Percentiles rank a stretch among this genome's conserved stretches.
These are phyloP conservation scores for Starmerella potacharoeniae DNA, from an alignment of 805 yeast species.

Conservation along the genomic window DNA sequence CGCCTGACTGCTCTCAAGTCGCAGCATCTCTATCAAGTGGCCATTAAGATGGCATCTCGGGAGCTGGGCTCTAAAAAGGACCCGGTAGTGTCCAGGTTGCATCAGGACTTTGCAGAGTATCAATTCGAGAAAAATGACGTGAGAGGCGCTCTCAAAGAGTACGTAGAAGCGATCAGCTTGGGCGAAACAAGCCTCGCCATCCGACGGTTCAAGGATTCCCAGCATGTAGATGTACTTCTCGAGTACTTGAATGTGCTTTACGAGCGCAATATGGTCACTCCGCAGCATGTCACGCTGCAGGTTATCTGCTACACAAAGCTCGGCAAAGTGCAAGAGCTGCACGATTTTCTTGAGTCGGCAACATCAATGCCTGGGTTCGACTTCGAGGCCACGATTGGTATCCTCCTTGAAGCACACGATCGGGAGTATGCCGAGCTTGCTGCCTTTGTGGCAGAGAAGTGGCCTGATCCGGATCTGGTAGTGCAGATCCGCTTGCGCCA, in stretches of 20 bases:
- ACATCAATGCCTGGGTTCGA: slow-evolving; percentile 40
- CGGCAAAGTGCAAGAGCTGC: slow-evolving; percentile 47
- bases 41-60: slow-evolving; percentile 49
- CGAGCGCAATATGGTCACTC: slow-evolving; percentile 43
- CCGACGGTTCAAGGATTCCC: slow-evolving; percentile 65
- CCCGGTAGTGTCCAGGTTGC: slow-evolving; percentile 20
- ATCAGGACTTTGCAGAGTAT: slow-evolving; percentile 57
- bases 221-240: slow-evolving; percentile 54
- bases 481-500: slow-evolving; percentile 66
- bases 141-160: slow-evolving; percentile 64
- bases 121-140: slow-evolving; percentile 55
- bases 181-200: slow-evolving; percentile 67
- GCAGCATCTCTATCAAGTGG: slow-evolving; percentile 60
- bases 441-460: slow-evolving; percentile 53
- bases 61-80: not conserved
- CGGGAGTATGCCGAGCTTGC: slow-evolving; percentile 59
- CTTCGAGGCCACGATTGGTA: slow-evolving; percentile 50
- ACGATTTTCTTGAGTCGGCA: slow-evolving; percentile 42
- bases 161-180: slow-evolving; percentile 43
- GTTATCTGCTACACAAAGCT: slow-evolving; percentile 71
- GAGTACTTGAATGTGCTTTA: slow-evolving; percentile 53
- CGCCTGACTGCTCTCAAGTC: slow-evolving; percentile 59
- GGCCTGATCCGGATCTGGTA: slow-evolving; percentile 61
- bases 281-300: slow-evolving; percentile 71
- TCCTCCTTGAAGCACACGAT: slow-evolving; percentile 46